These are phyloP conservation scores for Eucalyptus pauciflora DNA, from an alignment of 345 rosid genomes.

Conservation along the genomic window DNA sequence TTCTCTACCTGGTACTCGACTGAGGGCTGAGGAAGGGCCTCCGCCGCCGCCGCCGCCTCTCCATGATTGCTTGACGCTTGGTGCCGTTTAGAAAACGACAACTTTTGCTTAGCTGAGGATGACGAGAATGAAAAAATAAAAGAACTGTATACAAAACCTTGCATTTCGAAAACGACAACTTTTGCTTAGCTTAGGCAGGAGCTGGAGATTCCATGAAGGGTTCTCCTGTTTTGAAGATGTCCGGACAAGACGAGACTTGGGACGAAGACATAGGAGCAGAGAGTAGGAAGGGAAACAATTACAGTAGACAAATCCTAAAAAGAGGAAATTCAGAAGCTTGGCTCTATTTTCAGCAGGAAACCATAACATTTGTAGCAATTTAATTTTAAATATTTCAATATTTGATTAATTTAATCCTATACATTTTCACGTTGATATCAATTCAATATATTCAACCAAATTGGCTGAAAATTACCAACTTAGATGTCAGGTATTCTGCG, in stretches of 20 bases:
- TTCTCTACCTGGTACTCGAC: not conserved
- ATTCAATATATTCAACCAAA: rapidly evolving
- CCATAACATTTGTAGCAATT: too few species aligned
- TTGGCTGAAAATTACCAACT: rapidly evolving
- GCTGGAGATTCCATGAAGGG: not conserved
- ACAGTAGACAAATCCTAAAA: too few species aligned
- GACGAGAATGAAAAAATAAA: not conserved
- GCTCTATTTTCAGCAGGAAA: too few species aligned
- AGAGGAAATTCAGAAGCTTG: too few species aligned
- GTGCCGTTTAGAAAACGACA: not conserved
- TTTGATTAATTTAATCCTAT: rapidly evolving
- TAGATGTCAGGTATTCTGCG: rapidly evolving
- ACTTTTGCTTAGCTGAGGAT: not conserved
- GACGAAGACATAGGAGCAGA: not conserved
- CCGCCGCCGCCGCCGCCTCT: not conserved
- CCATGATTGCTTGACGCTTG: not conserved
- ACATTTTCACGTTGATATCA: rapidly evolving
- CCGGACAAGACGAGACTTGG: not conserved
- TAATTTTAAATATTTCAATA: too few species aligned
- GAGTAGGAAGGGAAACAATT: not conserved
- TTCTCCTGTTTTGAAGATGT: not conserved
- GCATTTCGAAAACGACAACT: not conserved
- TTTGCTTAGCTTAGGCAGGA: not conserved
- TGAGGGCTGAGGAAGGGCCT: not conserved
- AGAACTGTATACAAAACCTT: not conserved